Base-by-base conservation (phyloP, 176 grass and related monocot genomes). In the Hordeum marinum region DNA sequence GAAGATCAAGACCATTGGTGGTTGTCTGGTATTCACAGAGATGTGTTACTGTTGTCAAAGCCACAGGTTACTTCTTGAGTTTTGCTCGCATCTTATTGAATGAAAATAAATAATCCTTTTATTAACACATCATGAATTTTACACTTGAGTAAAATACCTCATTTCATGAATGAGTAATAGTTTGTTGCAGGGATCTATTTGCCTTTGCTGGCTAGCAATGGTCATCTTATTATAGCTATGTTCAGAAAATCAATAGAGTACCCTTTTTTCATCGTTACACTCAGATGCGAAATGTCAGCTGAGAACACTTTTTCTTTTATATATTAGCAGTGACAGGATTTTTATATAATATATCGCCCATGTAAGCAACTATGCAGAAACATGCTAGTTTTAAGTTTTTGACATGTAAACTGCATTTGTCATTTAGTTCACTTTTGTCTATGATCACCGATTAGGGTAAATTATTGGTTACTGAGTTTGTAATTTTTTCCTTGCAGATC, bases 1-100 rank as follows among this genome's bases (percentile, higher is more conserved):
- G 96, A 98, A 90, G 96, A 98, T 89, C 96, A 98, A 80, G 96
- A 98, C 24, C 96, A 98, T 82, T 98, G 96, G 96, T 86, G 93
- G 96, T 34, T 95, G 24, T 98, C 96, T 76, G 96, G 96, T 83
- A 98, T 98, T 94, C 96, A 95, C 55, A 81, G 96, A 75, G 96
- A 98, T 87, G 93, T 98, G 60, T 75, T 98, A 35, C 86, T 98
- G 83, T 41, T 98, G 17, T 95, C 96, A 89, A 98, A 98, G 52
- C 93, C 91, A 84, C 88, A 95, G 96, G 96, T 98, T 92, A 60
- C 32, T 74, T 83, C 48, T 86, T 71, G 11, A 50, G 27, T 83
- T 75, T 27, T 74, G 65, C 32, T n/a, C 24, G 34, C 41, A 24
- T 64, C 23, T 34, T 63, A 83, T 69, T 82, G 36, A 88, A 60